Conservation (phyloP, 768 basidiomycete species). For the Amanita molliuscula region DNA sequence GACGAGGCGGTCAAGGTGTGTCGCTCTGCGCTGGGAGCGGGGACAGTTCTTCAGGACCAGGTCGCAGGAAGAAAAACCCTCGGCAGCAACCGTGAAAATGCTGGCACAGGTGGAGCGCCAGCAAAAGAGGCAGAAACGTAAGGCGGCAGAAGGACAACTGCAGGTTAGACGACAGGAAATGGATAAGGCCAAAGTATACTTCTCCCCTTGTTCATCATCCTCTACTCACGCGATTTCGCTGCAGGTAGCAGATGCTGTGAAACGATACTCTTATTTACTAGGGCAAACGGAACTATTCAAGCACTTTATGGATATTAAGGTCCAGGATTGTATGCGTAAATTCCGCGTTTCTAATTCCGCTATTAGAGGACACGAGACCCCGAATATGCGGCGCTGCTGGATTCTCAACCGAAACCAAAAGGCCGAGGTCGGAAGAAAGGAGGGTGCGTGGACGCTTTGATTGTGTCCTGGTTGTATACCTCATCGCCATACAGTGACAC, state of each 20-base stretch:
- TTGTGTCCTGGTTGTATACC: not conserved
- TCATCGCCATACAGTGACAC: constrained; percentile 42
- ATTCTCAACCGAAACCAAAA: constrained; percentile 77
- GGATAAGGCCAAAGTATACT: constrained; percentile 74
- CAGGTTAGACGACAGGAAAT: constrained; percentile 68
- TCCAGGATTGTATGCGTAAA: constrained; percentile 17
- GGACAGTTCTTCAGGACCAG: constrained; percentile 5
- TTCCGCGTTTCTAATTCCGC: not conserved
- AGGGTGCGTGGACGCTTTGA: constrained; percentile 19
- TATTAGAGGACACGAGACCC: constrained; percentile 79
- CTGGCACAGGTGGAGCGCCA: constrained; percentile 21
- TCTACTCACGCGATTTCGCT: constrained; percentile 9
- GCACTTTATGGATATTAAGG: constrained; percentile 97
- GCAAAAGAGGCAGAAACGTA: constrained; percentile 40
- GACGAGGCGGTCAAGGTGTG: constrained; percentile 25
- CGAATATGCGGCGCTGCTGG: constrained; percentile 83
- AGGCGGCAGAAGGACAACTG: constrained; percentile 66
- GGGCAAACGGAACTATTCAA: constrained; percentile 98
- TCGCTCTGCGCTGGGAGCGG: not conserved
- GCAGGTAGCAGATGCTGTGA: constrained; percentile 87
- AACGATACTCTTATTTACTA: constrained; percentile 93
- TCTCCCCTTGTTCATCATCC: not conserved
- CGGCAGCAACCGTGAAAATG: constrained; percentile 22
- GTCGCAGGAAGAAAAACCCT: constrained; percentile 11
- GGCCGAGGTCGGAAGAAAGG: constrained; percentile 81